A percentile compares a stretch with the other conserved stretches of the same genome.
Conservation (phyloP, 1,284 basidiomycete species). For the Phylloporus sp. region DNA sequence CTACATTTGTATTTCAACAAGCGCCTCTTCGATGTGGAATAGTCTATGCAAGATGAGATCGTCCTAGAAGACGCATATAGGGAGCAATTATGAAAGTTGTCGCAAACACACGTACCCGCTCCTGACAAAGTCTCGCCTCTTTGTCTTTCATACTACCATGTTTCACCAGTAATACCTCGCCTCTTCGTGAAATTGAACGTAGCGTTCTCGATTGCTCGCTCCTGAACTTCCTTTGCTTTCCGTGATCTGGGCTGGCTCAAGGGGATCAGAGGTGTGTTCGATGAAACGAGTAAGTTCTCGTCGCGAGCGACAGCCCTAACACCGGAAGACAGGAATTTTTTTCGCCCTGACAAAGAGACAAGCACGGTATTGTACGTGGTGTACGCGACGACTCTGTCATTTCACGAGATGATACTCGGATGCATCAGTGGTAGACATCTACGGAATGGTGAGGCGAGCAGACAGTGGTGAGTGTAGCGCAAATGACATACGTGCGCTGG, state of each 20-base stretch:
- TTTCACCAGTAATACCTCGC: slow-evolving; percentile 92
- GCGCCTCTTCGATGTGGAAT: slow-evolving; percentile 87
- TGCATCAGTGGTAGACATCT: slow-evolving; percentile 88
- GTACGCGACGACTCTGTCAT: slow-evolving; percentile 81
- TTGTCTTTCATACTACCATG: slow-evolving; percentile 97
- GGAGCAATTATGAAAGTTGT: slow-evolving; percentile 5
- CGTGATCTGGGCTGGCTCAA: slow-evolving; percentile 93
- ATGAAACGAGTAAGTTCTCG: slow-evolving; percentile 90
- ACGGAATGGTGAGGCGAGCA: slow-evolving; percentile 15
- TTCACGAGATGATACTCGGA: slow-evolving; percentile 85
- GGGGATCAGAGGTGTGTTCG: slow-evolving; percentile 94
- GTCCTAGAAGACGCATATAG: slow-evolving; percentile 59
- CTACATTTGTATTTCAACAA: slow-evolving; percentile 48
- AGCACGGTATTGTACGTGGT: slow-evolving; percentile 87
- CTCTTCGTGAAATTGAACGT: slow-evolving; percentile 95
- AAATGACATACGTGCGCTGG: slow-evolving; percentile 79
- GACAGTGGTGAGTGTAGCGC: background rate
- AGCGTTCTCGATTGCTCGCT: slow-evolving; percentile 91
- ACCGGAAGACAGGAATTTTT: slow-evolving; percentile 99
- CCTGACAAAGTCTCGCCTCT: slow-evolving; percentile 81
- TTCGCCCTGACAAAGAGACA: slow-evolving; percentile 94
- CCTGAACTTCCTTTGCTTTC: slow-evolving; percentile 85
- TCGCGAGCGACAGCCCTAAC: slow-evolving; percentile 97
- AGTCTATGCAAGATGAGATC: slow-evolving; percentile 88
- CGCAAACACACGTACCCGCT: slow-evolving; percentile 60